Percentiles rank a stretch among this genome's conserved stretches.
Evolutionary conservation across 2,329 filamentous ascomycete species (phyloP).

Genomic region (Fusarium transvaalense): DNA sequence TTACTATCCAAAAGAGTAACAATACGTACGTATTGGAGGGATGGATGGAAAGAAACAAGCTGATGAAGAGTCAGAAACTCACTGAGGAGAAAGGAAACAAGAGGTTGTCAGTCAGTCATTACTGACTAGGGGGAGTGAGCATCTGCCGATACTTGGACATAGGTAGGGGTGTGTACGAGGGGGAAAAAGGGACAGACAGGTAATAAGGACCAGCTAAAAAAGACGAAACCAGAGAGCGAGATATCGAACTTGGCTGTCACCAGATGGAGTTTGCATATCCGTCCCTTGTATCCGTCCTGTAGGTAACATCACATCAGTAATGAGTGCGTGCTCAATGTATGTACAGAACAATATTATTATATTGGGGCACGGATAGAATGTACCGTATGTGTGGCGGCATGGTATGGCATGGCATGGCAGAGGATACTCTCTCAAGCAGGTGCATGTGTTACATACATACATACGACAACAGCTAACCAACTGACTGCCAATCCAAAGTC

Average conservation of each 20-base stretch:
- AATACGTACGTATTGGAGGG: conserved; percentile 20
- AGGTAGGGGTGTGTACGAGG: conserved; percentile 10
- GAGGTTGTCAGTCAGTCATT: neutral
- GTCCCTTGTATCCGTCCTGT: conserved; percentile 27
- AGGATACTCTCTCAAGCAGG: conserved; percentile 16
- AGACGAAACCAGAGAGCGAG: conserved; percentile 15
- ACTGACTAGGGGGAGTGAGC: conserved; percentile 14
- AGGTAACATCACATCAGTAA: conserved; percentile 28
- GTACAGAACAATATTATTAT: neutral
- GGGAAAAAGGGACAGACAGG: neutral
- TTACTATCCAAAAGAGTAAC: conserved; percentile 19
- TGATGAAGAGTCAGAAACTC: conserved; percentile 14
- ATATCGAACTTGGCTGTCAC: conserved; percentile 23
- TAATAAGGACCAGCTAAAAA: neutral
- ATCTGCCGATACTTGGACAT: conserved; percentile 9
- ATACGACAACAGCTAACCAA: neutral
- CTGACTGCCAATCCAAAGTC: conserved; percentile 29
- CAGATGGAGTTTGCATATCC: conserved; percentile 37
- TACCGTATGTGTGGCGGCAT: neutral
- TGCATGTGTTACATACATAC: conserved; percentile 22
- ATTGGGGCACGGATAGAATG: conserved; percentile 17
- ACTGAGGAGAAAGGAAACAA: neutral
- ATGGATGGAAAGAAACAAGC: neutral
- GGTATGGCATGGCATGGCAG: conserved; percentile 19
- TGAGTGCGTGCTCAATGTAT: conserved; percentile 21